Conservation (phyloP, 2,329 filamentous ascomycete genomes). For the Penicillium sp. region DNA sequence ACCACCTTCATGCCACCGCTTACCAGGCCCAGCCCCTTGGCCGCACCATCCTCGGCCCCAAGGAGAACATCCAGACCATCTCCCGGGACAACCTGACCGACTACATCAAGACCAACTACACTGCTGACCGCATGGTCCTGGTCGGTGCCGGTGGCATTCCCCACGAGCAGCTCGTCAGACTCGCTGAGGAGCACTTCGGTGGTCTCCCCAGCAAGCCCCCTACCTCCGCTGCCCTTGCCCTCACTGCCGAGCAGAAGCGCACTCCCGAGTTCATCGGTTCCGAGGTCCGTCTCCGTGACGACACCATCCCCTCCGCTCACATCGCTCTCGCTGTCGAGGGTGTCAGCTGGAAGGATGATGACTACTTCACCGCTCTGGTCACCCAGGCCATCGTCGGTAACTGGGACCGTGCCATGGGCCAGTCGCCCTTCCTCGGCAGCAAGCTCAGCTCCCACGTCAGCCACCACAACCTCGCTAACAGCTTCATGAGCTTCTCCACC, state of each 20-base stretch:
- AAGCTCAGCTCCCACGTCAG: conserved; percentile 94
- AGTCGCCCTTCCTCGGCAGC: conserved; percentile 94
- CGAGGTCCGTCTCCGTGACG: conserved; percentile 91
- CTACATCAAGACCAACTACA: conserved; percentile 99
- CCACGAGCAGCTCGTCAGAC: conserved; percentile 88
- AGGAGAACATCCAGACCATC: conserved; percentile 98
- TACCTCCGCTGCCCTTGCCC: conserved; percentile 68
- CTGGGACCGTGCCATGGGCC: conserved; percentile 99
- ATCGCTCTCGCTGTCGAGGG: conserved; percentile 98
- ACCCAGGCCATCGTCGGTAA: conserved; percentile 98
- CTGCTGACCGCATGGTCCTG: conserved; percentile 97
- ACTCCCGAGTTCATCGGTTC: conserved; percentile 96
- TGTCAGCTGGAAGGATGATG: conserved; percentile 98
- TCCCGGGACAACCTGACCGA: conserved; percentile 83
- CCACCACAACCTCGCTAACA: conserved; percentile 94
- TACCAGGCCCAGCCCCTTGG: conserved; percentile 95
- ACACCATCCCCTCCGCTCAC: conserved; percentile 93
- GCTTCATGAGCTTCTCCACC: conserved; percentile 99
- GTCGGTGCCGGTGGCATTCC: conserved; percentile 92
- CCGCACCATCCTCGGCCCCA: conserved; percentile 95
- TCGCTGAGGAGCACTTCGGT: conserved; percentile 95
- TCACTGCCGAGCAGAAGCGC: conserved; percentile 74
- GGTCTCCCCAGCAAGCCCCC: conserved; percentile 73
- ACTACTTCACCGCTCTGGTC: conserved; percentile 98
- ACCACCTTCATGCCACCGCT: conserved; percentile 97